Percentiles rank a stretch among this genome's conserved stretches.
Conservation (phyloP, 345 rosid species). For the Excoecaria agallocha region DNA sequence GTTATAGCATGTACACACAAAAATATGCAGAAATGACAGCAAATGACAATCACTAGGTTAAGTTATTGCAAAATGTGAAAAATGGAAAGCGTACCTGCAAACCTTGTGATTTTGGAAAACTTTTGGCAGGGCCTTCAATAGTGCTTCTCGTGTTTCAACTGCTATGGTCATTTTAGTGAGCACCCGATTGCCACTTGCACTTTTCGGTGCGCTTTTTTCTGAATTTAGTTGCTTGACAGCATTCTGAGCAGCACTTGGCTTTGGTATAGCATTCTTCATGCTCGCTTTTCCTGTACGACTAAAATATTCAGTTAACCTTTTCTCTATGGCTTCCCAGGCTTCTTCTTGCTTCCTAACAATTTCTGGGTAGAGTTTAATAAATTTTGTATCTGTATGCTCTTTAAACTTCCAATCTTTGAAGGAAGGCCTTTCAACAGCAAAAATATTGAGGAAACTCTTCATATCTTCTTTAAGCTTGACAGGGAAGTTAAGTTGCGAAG, state of each 20-base stretch:
- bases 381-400: constrained; percentile 39
- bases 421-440: constrained; percentile 49
- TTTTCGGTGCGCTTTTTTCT: constrained; percentile 38
- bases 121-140: constrained; percentile 66
- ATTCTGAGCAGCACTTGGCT: constrained; percentile 28
- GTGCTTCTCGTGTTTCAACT: constrained; percentile 57
- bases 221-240: constrained; percentile 35
- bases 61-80: neutral
- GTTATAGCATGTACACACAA: neutral
- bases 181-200: constrained; percentile 27
- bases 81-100: constrained; percentile 60
- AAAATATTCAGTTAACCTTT: constrained; percentile 11
- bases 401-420: constrained; percentile 58
- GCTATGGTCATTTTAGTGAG: constrained; percentile 42
- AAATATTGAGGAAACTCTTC: constrained; percentile 32
- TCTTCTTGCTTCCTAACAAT: constrained; percentile 43
- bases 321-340: constrained; percentile 33
- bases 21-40: no score
- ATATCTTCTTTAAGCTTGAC: constrained; percentile 28
- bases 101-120: constrained; percentile 74
- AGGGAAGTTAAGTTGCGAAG: constrained; percentile 22
- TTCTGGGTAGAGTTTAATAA: constrained; percentile 44
- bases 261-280: constrained; percentile 30
- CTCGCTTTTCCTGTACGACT: constrained; percentile 30
- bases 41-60: neutral